Percentiles rank a stretch among this genome's conserved stretches.
These are phyloP conservation scores for Cystobasidium ongulense DNA, from an alignment of 768 basidiomycete genomes.

Conservation along the genomic window DNA sequence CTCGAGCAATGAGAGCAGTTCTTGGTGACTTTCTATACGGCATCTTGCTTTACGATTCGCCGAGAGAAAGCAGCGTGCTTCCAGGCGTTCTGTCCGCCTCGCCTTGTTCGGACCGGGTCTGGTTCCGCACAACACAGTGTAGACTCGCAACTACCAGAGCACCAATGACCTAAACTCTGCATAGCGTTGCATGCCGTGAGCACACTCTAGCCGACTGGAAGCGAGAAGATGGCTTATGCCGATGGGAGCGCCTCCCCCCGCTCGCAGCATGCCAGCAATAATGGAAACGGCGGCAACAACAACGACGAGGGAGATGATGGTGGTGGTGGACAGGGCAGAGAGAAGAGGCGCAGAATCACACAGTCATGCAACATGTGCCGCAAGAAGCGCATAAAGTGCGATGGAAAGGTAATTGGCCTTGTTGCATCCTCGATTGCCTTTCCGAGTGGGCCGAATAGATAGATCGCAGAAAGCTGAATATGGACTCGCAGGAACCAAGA, in stretches of 20 bases:
- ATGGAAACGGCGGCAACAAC: background rate
- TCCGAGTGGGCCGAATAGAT: background rate
- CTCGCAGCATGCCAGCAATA: background rate
- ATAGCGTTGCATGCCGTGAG: background rate
- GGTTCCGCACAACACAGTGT: background rate
- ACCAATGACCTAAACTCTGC: background rate
- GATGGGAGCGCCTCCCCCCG: background rate
- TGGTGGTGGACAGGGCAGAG: background rate
- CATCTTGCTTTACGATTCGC: too few species aligned
- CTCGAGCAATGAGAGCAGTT: too few species aligned
- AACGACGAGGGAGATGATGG: background rate
- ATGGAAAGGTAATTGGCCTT: slow-evolving; percentile 7
- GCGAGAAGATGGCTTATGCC: background rate
- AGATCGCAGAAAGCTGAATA: too few species aligned
- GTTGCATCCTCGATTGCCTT: background rate
- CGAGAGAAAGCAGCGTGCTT: too few species aligned
- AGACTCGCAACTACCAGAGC: too few species aligned
- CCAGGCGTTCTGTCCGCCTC: too few species aligned
- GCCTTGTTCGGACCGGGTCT: too few species aligned
- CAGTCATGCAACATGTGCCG: slow-evolving; percentile 25
- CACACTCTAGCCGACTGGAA: background rate
- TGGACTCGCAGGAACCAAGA: background rate
- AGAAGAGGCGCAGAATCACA: slow-evolving; percentile 20
- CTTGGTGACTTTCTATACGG: too few species aligned
- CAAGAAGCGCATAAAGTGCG: slow-evolving; percentile 32